These are phyloP conservation scores for Berberis thunbergii DNA, from an alignment of 164 flowering plant species.

Conservation along the genomic window DNA sequence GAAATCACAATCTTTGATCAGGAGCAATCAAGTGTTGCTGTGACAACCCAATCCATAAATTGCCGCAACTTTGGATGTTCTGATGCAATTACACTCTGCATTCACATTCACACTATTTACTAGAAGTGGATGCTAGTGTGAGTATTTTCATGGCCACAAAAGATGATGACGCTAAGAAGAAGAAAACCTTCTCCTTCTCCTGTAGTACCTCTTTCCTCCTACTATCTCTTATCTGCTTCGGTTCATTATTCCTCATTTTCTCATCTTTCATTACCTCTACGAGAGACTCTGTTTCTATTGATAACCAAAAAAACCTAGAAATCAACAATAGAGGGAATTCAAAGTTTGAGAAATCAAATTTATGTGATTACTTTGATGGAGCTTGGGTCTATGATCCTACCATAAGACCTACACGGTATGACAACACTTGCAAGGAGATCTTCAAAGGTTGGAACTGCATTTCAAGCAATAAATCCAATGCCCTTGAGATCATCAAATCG, in stretches of 20 bases:
- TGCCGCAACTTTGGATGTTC: too few species aligned
- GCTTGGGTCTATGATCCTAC: constrained; percentile 68
- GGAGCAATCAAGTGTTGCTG: too few species aligned
- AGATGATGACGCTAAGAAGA: constrained; percentile 15
- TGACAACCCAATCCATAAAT: too few species aligned
- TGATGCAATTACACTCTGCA: too few species aligned
- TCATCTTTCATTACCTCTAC: constrained; percentile 24
- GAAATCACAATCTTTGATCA: too few species aligned
- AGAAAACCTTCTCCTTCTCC: constrained; percentile 10
- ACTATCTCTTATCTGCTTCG: constrained; percentile 38
- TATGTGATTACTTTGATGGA: constrained; percentile 62
- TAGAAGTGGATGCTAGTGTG: too few species aligned
- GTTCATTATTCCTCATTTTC: constrained; percentile 39
- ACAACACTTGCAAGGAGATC: constrained; percentile 79
- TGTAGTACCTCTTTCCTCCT: constrained; percentile 27
- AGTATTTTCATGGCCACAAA: too few species aligned
- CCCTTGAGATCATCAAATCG: constrained; percentile 48
- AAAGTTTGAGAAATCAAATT: background rate
- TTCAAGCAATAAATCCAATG: constrained; percentile 52
- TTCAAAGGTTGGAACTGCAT: constrained; percentile 97
- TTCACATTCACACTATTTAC: too few species aligned
- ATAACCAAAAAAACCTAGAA: background rate
- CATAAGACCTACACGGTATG: constrained; percentile 35
- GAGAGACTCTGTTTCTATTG: background rate
- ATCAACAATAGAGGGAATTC: background rate